A percentile compares a stretch with the other conserved stretches of the same genome.
These are phyloP conservation scores for Picochlorum sp. DNA, from an alignment of 139 green algal genomes.

Conservation along the genomic window DNA sequence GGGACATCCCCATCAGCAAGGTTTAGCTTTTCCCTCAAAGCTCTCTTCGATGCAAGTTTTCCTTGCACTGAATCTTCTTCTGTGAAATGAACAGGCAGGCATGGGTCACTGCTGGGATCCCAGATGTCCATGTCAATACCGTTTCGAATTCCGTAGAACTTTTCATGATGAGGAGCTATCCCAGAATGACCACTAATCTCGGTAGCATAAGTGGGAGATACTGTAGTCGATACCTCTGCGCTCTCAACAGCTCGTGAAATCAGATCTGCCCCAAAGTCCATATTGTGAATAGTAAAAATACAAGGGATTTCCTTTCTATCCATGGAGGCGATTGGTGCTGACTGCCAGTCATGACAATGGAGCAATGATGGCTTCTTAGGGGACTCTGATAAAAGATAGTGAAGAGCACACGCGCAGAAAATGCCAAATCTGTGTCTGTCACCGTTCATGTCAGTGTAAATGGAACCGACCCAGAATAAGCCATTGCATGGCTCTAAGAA, in stretches of 20 bases:
- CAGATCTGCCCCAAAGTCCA: slow-evolving; percentile 77
- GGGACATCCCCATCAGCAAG: slow-evolving; percentile 55
- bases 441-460: slow-evolving; percentile 75
- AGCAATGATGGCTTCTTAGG: slow-evolving; percentile 69
- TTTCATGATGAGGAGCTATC: slow-evolving; percentile 57
- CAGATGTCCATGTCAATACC: slow-evolving; percentile 97
- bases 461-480: slow-evolving; percentile 76
- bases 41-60: slow-evolving; percentile 50
- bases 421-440: slow-evolving; percentile 78
- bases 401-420: slow-evolving; percentile 80
- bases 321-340: slow-evolving; percentile 48
- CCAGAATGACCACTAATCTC: slow-evolving; percentile 69
- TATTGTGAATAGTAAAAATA: slow-evolving; percentile 93
- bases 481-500: slow-evolving; percentile 81
- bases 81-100: slow-evolving; percentile 63
- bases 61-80: slow-evolving; percentile 29
- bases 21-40: slow-evolving; percentile 48
- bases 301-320: slow-evolving; percentile 27
- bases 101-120: slow-evolving; percentile 72
- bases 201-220: slow-evolving; percentile 86
- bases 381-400: slow-evolving; percentile 71
- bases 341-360: slow-evolving; percentile 95
- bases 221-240: slow-evolving; percentile 72
- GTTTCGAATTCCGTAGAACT: slow-evolving; percentile 86
- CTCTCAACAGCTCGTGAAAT: slow-evolving; percentile 59